Conservation (phyloP, 345 rosid genomes). For the Fremontodendron californicum region DNA sequence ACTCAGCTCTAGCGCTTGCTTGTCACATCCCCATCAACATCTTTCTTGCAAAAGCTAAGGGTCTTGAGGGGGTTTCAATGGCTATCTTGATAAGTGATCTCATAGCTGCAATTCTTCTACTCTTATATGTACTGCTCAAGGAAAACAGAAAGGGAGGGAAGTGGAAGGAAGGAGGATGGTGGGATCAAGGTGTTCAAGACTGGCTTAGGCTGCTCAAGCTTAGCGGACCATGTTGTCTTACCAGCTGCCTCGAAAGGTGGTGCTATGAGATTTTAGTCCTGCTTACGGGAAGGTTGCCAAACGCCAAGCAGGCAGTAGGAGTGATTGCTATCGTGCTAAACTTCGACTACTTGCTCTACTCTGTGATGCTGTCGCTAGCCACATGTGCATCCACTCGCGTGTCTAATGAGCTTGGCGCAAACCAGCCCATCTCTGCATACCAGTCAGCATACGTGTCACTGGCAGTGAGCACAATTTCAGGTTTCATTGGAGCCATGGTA, state of each 20-base stretch:
- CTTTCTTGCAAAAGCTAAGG: constrained; percentile 54
- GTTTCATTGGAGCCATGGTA: constrained; percentile 46
- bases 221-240: constrained; percentile 80
- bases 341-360: constrained; percentile 82
- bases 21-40: constrained; percentile 69
- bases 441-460: constrained; percentile 53
- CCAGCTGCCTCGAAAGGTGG: constrained; percentile 98
- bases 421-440: constrained; percentile 49
- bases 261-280: constrained; percentile 83
- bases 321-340: constrained; percentile 65
- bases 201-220: constrained; percentile 70
- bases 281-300: constrained; percentile 62
- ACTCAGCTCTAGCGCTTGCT: constrained; percentile 60
- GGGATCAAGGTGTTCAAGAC: constrained; percentile 47
- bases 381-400: constrained; percentile 79
- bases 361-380: constrained; percentile 68
- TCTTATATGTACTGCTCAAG: constrained; percentile 34
- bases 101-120: constrained; percentile 45
- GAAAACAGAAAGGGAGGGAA: constrained; percentile 43
- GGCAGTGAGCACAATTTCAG: constrained; percentile 32
- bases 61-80: constrained; percentile 74
- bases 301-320: constrained; percentile 59
- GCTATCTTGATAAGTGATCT: constrained; percentile 78
- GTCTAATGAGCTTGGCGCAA: constrained; percentile 83
- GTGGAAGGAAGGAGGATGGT: constrained; percentile 66